Evolutionary conservation across 371 early-diverging fungal species (phyloP), one percentile per base, ranked within the genome.

Genomic region (Parasitella parasitica): DNA sequence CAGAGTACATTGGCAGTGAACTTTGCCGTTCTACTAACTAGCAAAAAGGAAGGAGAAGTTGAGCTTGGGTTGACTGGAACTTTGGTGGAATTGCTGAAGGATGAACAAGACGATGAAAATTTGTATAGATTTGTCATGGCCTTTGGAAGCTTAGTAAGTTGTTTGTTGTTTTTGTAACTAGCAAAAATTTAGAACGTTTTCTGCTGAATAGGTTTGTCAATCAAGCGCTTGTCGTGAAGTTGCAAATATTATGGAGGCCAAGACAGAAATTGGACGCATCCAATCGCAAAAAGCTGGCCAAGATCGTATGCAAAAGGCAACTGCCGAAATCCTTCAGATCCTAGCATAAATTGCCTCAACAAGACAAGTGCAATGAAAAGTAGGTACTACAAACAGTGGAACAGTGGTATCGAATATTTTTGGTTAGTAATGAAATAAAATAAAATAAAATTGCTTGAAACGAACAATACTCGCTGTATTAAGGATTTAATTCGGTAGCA

Each of bases 81-180:
- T 7, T 43, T 85, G 11, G 37, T 78, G 2, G 81, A 82, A 61
- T 70, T 84, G 32, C 59, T 82, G 61, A 86, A 74, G 56, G 71
- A 59, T 24, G 79, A 81, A 48, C 28, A 63, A 20, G 84, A 86
- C 43, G 81, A 76, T 35, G 87, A 89, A 43, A 81, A 77, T 43
- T 52, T 81, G 12, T 81, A 84, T 69, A 84, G 87, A 24, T 71
- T 71, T 13, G 56, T 87, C 2, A 81, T 80, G 53, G 84, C 86
- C 2, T 48, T 86, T 27, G 89, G 89, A 13, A 89, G 87, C 2
- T 66, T 89, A 71, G 79, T 81, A 72, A 70, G 64, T 18, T 18
- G 6, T 26, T 12, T 51, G 2, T 15, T 11, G 8, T 15, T 9
- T 0, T 11, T 2, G 16, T 22, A 20, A 18, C 2, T 22, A 46